These are phyloP conservation scores for Mycosarcoma maydis DNA, from an alignment of 1,284 basidiomycete species.

Conservation along the genomic window DNA sequence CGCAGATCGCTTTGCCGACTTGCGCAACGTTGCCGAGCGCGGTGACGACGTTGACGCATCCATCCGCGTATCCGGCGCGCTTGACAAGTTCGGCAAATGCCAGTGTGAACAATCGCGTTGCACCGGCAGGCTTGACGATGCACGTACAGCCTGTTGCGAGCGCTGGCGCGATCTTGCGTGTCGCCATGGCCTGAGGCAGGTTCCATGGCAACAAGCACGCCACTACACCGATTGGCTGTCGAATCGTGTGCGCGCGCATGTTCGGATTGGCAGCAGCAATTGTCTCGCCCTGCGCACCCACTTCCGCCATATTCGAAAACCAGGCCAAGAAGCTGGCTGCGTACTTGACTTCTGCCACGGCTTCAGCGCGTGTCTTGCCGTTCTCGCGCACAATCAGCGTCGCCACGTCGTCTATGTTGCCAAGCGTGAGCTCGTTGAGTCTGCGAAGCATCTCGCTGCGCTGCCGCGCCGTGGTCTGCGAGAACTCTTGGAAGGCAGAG, in stretches of 20 bases:
- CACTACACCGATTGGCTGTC: slow-evolving; percentile 42
- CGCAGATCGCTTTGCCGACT: slow-evolving; percentile 39
- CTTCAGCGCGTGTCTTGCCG: slow-evolving; percentile 42
- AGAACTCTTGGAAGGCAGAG: slow-evolving; percentile 20
- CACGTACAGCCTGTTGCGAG: slow-evolving; percentile 32
- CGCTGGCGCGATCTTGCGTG: slow-evolving; percentile 35
- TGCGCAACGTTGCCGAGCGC: slow-evolving; percentile 30
- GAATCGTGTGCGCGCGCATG: slow-evolving; percentile 26
- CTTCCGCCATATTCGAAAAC: slow-evolving; percentile 36
- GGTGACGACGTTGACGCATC: slow-evolving; percentile 32
- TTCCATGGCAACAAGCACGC: slow-evolving; percentile 51
- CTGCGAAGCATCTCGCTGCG: slow-evolving; percentile 33
- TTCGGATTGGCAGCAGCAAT: slow-evolving; percentile 27
- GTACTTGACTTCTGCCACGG: slow-evolving; percentile 42
- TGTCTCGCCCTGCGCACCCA: slow-evolving; percentile 27
- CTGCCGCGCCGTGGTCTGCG: slow-evolving; percentile 22
- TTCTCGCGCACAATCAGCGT: slow-evolving; percentile 45
- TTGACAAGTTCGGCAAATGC: slow-evolving; percentile 35
- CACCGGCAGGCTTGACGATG: slow-evolving; percentile 40
- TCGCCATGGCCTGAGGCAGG: slow-evolving; percentile 47
- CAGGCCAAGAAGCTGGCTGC: slow-evolving; percentile 29
- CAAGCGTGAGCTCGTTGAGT: slow-evolving; percentile 36
- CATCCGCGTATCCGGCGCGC: slow-evolving; percentile 33
- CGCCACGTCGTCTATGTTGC: slow-evolving; percentile 37
- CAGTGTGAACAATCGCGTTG: slow-evolving; percentile 31